phyloP scores from a whole-genome alignment of 148 eudicot species.

The Talinum fruticosum region DNA sequence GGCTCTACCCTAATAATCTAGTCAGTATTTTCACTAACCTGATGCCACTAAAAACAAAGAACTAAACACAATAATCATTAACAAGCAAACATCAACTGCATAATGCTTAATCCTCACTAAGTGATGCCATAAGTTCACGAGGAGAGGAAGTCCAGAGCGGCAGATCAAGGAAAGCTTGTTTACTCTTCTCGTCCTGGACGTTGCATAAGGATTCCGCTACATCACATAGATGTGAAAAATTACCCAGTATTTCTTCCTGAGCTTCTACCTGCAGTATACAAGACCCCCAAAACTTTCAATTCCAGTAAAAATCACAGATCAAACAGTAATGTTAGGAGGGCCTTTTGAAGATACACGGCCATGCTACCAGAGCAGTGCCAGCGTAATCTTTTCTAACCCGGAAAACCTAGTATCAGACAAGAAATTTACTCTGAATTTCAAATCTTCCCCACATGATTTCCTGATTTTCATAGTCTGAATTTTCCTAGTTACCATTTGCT shows the following conservation, averaged over 20 bases:
- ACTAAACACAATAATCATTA: not conserved
- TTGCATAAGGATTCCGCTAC: slow-evolving; percentile 54
- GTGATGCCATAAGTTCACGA: slow-evolving; percentile 47
- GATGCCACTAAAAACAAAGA: not conserved
- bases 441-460: not conserved
- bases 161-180: slow-evolving; percentile 41
- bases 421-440: not conserved
- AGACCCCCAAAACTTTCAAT: not conserved
- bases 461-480: no score
- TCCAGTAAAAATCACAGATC: not conserved
- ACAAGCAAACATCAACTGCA: not conserved
- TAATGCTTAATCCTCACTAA: slow-evolving; percentile 36
- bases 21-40: slow-evolving; percentile 6
- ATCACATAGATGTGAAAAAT: slow-evolving; percentile 55
- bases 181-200: slow-evolving; percentile 44
- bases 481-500: not conserved
- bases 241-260: slow-evolving; percentile 53
- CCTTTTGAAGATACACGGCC: not conserved
- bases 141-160: slow-evolving; percentile 60
- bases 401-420: not conserved
- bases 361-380: no score
- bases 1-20: not conserved
- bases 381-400: not conserved
- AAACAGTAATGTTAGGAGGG: not conserved
- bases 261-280: slow-evolving; percentile 49